phyloP scores from a whole-genome alignment of 73 alveolate species.

The Loxodes magnus region DNA sequence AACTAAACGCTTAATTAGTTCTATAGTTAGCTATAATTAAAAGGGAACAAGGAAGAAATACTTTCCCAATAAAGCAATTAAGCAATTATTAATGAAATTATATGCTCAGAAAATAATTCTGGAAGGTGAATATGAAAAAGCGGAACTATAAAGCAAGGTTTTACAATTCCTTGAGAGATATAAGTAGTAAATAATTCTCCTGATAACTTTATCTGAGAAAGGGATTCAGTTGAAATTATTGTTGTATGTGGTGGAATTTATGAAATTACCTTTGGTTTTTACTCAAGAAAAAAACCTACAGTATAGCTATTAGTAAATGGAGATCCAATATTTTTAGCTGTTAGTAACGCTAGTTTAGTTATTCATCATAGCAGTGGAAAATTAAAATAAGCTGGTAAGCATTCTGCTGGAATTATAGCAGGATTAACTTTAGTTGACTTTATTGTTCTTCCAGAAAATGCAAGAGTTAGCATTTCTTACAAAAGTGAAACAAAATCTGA shows the following conservation, averaged over 20 bases:
- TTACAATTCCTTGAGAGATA: constrained; percentile 91
- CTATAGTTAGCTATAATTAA: constrained; percentile 61
- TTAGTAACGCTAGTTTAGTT: constrained; percentile 41
- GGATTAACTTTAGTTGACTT: constrained; percentile 92
- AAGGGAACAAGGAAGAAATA: constrained; percentile 41
- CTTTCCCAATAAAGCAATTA: constrained; percentile 49
- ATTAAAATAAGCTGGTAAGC: constrained; percentile 70
- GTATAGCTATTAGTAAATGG: constrained; percentile 87
- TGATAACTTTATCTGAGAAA: constrained; percentile 96
- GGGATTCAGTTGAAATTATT: constrained; percentile 66
- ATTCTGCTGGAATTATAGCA: constrained; percentile 84
- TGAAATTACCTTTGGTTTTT: constrained; percentile 87
- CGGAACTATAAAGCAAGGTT: constrained; percentile 66
- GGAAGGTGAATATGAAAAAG: constrained; percentile 97
- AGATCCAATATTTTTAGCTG: constrained; percentile 78
- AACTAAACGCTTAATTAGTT: constrained; percentile 56
- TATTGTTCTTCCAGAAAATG: constrained; percentile 91
- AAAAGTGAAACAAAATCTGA: constrained; percentile 61
- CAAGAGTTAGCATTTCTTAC: constrained; percentile 77
- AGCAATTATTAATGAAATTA: constrained; percentile 74
- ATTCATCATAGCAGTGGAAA: constrained; percentile 74
- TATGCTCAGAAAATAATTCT: constrained; percentile 82
- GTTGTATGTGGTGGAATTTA: constrained; percentile 93
- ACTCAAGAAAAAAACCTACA: constrained; percentile 84
- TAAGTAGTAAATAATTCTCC: constrained; percentile 87